These are phyloP conservation scores for Pleurotus citrinopileatus DNA, from an alignment of 768 basidiomycete species.

Conservation along the genomic window DNA sequence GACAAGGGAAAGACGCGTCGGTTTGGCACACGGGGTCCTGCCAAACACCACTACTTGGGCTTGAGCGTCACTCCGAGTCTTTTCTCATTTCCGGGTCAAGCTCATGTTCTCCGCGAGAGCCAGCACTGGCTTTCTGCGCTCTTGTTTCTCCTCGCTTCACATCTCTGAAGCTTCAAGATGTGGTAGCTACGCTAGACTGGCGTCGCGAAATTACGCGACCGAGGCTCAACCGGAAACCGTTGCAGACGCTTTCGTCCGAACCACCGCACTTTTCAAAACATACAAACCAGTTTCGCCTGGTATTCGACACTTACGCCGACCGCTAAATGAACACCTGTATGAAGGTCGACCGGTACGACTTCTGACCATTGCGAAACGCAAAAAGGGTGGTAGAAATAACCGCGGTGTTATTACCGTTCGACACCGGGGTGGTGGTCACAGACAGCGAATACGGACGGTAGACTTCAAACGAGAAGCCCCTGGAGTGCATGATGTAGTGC, in stretches of 20 bases:
- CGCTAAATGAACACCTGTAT: slow-evolving; percentile 79
- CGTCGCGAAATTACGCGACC: slow-evolving; percentile 33
- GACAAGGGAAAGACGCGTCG: slow-evolving; percentile 7
- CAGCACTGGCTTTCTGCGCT: not conserved
- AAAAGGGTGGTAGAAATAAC: slow-evolving; percentile 82
- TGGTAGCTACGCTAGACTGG: slow-evolving; percentile 2
- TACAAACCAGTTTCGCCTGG: slow-evolving; percentile 88
- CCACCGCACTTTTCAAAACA: slow-evolving; percentile 70
- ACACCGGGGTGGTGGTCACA: slow-evolving; percentile 89
- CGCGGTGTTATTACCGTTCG: slow-evolving; percentile 87
- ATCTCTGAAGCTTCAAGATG: not conserved
- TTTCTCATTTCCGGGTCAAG: not conserved
- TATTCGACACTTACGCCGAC: slow-evolving; percentile 83
- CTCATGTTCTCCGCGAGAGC: slow-evolving; percentile 4
- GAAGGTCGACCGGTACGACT: slow-evolving; percentile 80
- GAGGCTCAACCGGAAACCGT: slow-evolving; percentile 14
- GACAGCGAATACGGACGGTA: slow-evolving; percentile 77
- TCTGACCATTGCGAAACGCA: slow-evolving; percentile 79
- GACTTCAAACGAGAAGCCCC: slow-evolving; percentile 81
- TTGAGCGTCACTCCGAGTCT: not conserved
- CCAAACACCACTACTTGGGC: not conserved
- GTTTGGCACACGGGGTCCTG: slow-evolving; percentile 1
- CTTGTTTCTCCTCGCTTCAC: slow-evolving; percentile 3
- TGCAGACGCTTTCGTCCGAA: slow-evolving; percentile 44
- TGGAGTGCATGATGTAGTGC: slow-evolving; percentile 84